phyloP scores from a whole-genome alignment of 345 rosid genomes.

The Moricandia arvensis region DNA sequence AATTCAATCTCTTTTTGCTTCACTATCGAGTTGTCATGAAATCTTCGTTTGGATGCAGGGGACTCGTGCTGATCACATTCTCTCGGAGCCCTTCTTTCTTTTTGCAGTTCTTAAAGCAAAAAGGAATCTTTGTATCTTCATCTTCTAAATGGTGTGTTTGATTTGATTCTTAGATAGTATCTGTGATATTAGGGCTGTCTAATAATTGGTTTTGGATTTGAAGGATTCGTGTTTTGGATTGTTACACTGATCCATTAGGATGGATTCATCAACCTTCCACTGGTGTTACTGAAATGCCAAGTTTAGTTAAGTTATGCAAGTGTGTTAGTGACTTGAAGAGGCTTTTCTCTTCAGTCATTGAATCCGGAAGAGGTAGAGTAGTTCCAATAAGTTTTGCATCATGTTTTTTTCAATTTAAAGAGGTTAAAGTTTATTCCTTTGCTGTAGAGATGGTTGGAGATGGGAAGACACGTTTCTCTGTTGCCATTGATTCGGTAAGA shows the following conservation, averaged over 20 bases:
- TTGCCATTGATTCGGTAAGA: slow-evolving; percentile 84
- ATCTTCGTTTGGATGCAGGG: slow-evolving; percentile 40
- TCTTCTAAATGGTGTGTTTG: slow-evolving; percentile 56
- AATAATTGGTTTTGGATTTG: neutral
- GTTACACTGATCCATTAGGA: slow-evolving; percentile 80
- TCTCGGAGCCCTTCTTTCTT: slow-evolving; percentile 67
- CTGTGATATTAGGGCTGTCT: no score
- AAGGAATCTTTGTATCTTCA: slow-evolving; percentile 47
- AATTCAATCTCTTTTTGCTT: neutral
- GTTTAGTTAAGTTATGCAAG: slow-evolving; percentile 35
- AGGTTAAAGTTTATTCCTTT: slow-evolving; percentile 14
- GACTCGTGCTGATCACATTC: slow-evolving; percentile 65
- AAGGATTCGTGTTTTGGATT: slow-evolving; percentile 85
- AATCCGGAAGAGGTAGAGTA: slow-evolving; percentile 76
- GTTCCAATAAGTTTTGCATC: no score
- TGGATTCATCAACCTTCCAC: slow-evolving; percentile 53
- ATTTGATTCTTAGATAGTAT: no score
- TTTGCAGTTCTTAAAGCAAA: slow-evolving; percentile 49
- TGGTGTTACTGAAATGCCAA: slow-evolving; percentile 36
- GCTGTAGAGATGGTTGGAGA: slow-evolving; percentile 62
- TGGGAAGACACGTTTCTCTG: slow-evolving; percentile 59
- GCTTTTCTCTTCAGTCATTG: slow-evolving; percentile 56
- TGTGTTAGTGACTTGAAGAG: slow-evolving; percentile 63
- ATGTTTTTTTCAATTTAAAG: neutral
- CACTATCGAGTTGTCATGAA: neutral